phyloP scores from a whole-genome alignment of 495 filamentous ascomycete genomes.

The Aspergillus cavernicola region DNA sequence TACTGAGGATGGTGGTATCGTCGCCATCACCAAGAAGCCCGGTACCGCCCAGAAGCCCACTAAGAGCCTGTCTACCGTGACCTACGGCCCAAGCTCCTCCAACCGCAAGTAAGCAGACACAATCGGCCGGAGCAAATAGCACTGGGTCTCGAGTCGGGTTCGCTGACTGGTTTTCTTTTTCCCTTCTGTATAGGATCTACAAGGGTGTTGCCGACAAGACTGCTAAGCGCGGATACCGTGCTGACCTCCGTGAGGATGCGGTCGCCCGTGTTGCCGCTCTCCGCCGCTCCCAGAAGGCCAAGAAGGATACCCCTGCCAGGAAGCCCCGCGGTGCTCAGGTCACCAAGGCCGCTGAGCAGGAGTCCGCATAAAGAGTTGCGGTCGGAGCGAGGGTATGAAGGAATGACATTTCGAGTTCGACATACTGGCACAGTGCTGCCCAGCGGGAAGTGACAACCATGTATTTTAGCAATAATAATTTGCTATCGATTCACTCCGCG shows the following conservation, averaged over 20 bases:
- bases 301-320: constrained; percentile 67
- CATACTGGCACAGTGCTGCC: constrained; percentile 27
- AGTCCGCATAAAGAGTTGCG: constrained; percentile 37
- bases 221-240: constrained; percentile 78
- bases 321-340: constrained; percentile 84
- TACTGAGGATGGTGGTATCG: constrained; percentile 65
- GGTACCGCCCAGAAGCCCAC: constrained; percentile 62
- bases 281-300: constrained; percentile 69
- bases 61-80: constrained; percentile 56
- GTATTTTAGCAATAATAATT: constrained; percentile 33
- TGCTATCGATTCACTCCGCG: constrained; percentile 17
- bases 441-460: constrained; percentile 26
- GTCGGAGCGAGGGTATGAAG: constrained; percentile 5
- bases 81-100: constrained; percentile 63
- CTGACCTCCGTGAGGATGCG: constrained; percentile 81
- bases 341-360: constrained; percentile 63
- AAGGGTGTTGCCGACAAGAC: constrained; percentile 73
- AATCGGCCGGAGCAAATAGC: not conserved
- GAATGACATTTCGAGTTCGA: constrained; percentile 18
- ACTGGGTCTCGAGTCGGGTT: not conserved
- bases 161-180: constrained; percentile 17
- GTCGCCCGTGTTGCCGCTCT: constrained; percentile 87
- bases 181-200: constrained; percentile 66
- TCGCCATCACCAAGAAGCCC: constrained; percentile 79
- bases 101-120: constrained; percentile 66